Percentiles rank a stretch among this genome's conserved stretches.
Conservation (phyloP, 306 rosid species). For the Notholithocarpus densiflorus region DNA sequence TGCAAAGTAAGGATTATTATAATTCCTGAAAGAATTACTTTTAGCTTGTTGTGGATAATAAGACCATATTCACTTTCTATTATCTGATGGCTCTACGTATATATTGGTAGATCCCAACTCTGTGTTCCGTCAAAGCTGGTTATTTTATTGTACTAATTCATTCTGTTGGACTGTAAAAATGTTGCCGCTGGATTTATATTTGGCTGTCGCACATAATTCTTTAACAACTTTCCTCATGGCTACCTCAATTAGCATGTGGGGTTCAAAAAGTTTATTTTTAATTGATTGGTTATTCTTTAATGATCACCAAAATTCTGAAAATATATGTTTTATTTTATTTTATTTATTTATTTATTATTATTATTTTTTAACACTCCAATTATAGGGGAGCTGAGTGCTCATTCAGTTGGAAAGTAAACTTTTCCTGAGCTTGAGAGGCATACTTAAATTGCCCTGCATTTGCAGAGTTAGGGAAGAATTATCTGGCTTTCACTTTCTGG, state of each 20-base stretch:
- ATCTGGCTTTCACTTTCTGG: background rate
- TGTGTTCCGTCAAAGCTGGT: background rate
- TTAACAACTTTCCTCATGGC: background rate
- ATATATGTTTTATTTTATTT: background rate
- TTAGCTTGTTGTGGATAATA: background rate
- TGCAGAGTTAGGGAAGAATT: background rate
- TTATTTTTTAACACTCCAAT: background rate
- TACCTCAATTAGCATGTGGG: background rate
- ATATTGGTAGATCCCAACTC: background rate
- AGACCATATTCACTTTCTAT: background rate
- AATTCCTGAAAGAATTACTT: background rate
- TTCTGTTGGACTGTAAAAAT: background rate
- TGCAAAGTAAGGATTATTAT: constrained; percentile 59
- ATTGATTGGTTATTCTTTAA: background rate
- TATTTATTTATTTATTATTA: too few species aligned
- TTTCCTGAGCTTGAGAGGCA: background rate
- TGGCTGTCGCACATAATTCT: background rate
- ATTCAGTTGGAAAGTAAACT: background rate
- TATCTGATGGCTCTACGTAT: background rate
- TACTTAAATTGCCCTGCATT: background rate
- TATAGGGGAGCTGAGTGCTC: background rate
- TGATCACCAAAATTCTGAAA: background rate
- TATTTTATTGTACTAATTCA: background rate
- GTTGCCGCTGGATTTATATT: background rate
- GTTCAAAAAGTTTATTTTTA: background rate